These are phyloP conservation scores for Isabelozyma gotoi DNA, from an alignment of 805 yeast genomes.

Conservation along the genomic window DNA sequence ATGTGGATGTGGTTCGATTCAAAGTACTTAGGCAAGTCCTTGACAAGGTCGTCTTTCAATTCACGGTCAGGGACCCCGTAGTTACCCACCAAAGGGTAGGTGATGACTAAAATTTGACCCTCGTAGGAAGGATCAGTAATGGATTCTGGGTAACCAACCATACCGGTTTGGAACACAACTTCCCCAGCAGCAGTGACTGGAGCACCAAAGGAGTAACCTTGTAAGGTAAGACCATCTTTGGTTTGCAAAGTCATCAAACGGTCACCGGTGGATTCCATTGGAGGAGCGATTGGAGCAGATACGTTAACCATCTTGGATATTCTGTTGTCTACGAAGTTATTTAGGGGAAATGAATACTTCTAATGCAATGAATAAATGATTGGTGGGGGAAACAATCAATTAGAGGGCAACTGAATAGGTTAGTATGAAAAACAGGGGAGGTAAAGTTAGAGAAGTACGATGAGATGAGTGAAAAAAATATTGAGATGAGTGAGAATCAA, in stretches of 20 bases:
- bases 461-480: background rate
- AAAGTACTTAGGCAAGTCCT: conserved; percentile 83
- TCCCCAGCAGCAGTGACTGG: conserved; percentile 89
- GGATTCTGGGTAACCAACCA: conserved; percentile 99
- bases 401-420: background rate
- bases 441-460: background rate
- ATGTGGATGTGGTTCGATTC: conserved; percentile 91
- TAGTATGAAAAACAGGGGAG: background rate
- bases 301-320: conserved; percentile 17
- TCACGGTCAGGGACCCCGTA: conserved; percentile 96
- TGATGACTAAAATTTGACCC: conserved; percentile 95
- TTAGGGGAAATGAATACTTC: background rate
- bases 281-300: conserved; percentile 86
- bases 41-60: conserved; percentile 62
- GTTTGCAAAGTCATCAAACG: conserved; percentile 85
- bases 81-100: conserved; percentile 96
- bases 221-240: conserved; percentile 79
- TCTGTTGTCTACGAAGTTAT: background rate
- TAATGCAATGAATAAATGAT: background rate
- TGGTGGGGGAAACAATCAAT: conserved; percentile 1
- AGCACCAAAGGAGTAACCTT: conserved; percentile 98
- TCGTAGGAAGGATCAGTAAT: conserved; percentile 97
- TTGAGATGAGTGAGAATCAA: too few species aligned
- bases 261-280: conserved; percentile 81
- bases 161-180: conserved; percentile 98